Conservation (phyloP, 768 basidiomycete genomes). For the Russula earlei region DNA sequence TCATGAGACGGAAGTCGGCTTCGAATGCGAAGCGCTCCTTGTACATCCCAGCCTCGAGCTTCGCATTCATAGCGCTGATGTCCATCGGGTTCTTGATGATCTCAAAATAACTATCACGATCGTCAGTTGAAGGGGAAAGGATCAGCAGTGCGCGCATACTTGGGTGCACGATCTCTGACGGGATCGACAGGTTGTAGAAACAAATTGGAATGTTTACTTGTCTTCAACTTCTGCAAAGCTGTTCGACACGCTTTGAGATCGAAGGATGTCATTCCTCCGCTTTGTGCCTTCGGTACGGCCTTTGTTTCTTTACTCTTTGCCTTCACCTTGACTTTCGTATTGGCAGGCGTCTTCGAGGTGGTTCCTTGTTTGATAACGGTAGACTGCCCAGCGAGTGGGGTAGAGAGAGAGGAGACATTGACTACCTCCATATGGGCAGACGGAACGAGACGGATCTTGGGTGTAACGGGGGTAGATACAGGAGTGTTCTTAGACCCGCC, state of each 20-base stretch:
- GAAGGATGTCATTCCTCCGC: slow-evolving; percentile 63
- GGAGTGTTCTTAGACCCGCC: slow-evolving; percentile 29
- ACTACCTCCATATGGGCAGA: slow-evolving; percentile 23
- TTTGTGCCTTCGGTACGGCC: slow-evolving; percentile 58
- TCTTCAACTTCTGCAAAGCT: slow-evolving; percentile 69
- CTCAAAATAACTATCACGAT: slow-evolving; percentile 67
- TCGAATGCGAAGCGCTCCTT: slow-evolving; percentile 76
- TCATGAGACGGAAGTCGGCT: slow-evolving; percentile 81
- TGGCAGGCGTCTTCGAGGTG: neutral
- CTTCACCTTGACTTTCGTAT: slow-evolving; percentile 14
- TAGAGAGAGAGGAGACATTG: slow-evolving; percentile 26
- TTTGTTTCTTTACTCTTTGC: slow-evolving; percentile 30
- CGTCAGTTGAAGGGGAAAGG: slow-evolving; percentile 3
- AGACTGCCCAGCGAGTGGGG: neutral
- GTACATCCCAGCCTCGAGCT: slow-evolving; percentile 81
- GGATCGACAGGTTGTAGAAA: slow-evolving; percentile 94
- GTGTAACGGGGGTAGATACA: slow-evolving; percentile 27
- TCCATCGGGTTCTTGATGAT: slow-evolving; percentile 94
- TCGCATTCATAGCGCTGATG: slow-evolving; percentile 77
- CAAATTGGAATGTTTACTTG: slow-evolving; percentile 60
- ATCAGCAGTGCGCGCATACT: slow-evolving; percentile 38
- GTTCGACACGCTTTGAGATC: slow-evolving; percentile 70
- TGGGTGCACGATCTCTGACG: slow-evolving; percentile 82
- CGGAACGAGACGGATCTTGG: slow-evolving; percentile 42
- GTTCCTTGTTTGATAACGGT: slow-evolving; percentile 5